Percentiles rank a stretch among this genome's conserved stretches.
Conservation (phyloP, 176 grass and related monocot species). For the Saccharum officinarum region DNA sequence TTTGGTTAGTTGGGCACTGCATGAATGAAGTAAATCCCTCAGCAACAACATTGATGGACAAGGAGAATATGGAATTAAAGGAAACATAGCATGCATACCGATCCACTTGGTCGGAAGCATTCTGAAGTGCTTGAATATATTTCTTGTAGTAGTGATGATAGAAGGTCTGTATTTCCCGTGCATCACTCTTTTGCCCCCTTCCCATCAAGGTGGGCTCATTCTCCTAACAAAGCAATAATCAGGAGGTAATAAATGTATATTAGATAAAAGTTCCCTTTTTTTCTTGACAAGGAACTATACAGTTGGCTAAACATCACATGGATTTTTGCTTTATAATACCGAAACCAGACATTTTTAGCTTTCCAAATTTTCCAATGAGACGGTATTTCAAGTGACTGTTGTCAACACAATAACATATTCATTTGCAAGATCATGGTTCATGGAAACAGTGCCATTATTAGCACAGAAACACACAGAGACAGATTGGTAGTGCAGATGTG, state of each 20-base stretch:
- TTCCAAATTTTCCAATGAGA: conserved; percentile 2
- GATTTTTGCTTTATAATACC: background rate
- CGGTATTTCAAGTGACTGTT: background rate
- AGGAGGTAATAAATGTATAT: conserved; percentile 14
- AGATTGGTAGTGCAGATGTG: background rate
- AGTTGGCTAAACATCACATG: background rate
- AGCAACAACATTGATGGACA: conserved; percentile 13
- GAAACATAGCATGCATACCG: conserved; percentile 42
- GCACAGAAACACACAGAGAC: background rate
- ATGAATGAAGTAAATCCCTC: conserved; percentile 33
- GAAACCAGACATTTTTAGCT: background rate
- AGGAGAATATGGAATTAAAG: conserved; percentile 24
- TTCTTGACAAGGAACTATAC: background rate
- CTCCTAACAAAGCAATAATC: conserved; percentile 52
- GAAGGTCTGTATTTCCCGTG: conserved; percentile 87
- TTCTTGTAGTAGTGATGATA: conserved; percentile 90
- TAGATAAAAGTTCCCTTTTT: background rate
- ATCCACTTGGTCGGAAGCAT: conserved; percentile 74
- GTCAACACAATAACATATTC: background rate
- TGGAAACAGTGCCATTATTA: background rate
- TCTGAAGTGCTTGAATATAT: conserved; percentile 92
- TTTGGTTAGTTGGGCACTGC: conserved; percentile 80
- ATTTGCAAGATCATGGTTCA: conserved; percentile 17
- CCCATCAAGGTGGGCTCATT: conserved; percentile 72
- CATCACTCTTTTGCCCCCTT: conserved; percentile 75